Conservation (phyloP, 805 yeast species). For the Candida hispaniensis region DNA sequence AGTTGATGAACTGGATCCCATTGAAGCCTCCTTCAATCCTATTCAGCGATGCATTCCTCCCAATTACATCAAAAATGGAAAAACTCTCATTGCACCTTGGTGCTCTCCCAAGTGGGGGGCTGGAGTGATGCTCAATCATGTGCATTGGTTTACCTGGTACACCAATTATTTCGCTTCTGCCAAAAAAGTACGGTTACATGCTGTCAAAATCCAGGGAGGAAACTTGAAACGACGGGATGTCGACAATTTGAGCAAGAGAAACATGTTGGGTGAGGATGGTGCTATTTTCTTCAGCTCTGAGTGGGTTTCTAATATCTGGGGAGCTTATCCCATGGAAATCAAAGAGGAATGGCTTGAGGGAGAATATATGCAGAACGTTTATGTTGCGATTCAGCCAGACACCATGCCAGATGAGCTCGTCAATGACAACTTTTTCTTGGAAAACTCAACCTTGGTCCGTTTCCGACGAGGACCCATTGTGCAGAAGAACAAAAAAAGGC, state of each 20-base stretch:
- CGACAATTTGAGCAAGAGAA: no score
- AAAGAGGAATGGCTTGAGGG: constrained; percentile 55
- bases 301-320: constrained; percentile 56
- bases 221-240: constrained; percentile 42
- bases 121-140: constrained; percentile 45
- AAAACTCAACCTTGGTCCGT: constrained; percentile 43
- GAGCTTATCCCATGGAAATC: constrained; percentile 52
- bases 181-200: constrained; percentile 53
- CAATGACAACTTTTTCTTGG: constrained; percentile 32
- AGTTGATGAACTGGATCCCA: constrained; percentile 47
- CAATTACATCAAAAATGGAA: constrained; percentile 53
- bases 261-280: constrained; percentile 19
- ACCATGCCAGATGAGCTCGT: constrained; percentile 55
- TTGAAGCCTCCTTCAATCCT: constrained; percentile 61
- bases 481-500: constrained; percentile 28
- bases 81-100: constrained; percentile 60
- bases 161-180: constrained; percentile 48
- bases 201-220: constrained; percentile 52
- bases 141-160: constrained; percentile 77
- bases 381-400: constrained; percentile 67
- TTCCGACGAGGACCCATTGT: constrained; percentile 29
- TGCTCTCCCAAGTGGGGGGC: constrained; percentile 66
- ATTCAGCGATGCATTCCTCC: constrained; percentile 79
- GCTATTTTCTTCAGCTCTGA: constrained; percentile 55
- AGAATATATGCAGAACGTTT: constrained; percentile 42